Percentiles rank a stretch among this genome's conserved stretches.
These are phyloP conservation scores for Fusarium sacchari DNA, from an alignment of 2,329 filamentous ascomycete genomes.

Conservation along the genomic window DNA sequence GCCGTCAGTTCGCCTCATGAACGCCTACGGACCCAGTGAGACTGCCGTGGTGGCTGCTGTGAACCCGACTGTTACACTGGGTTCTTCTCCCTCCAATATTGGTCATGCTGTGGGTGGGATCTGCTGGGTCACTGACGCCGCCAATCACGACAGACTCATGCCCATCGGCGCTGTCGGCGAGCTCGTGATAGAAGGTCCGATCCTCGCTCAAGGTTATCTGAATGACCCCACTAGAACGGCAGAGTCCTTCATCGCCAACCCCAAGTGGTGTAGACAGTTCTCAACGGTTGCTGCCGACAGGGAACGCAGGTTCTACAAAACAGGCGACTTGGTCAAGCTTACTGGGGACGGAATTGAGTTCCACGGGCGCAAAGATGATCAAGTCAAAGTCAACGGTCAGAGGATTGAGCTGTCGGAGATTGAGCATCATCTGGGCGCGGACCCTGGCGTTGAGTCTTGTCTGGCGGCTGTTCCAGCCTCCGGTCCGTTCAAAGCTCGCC, in stretches of 20 bases:
- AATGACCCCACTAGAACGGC: slow-evolving; percentile 50
- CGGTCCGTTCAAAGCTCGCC: slow-evolving; percentile 12
- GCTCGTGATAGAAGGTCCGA: slow-evolving; percentile 49
- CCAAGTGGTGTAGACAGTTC: slow-evolving; percentile 14
- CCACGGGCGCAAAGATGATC: slow-evolving; percentile 46
- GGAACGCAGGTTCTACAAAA: slow-evolving; percentile 31
- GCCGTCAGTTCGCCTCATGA: slow-evolving; percentile 26
- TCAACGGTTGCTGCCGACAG: rapidly evolving
- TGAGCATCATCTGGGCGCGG: slow-evolving; percentile 39
- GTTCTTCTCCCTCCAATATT: slow-evolving; percentile 27
- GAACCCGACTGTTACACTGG: background rate
- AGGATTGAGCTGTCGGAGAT: slow-evolving; percentile 47
- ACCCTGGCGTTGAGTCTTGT: slow-evolving; percentile 16
- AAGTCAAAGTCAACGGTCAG: slow-evolving; percentile 49
- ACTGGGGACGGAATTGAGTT: slow-evolving; percentile 40
- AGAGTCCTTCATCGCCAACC: slow-evolving; percentile 40
- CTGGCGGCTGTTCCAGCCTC: slow-evolving; percentile 11
- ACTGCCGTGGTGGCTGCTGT: slow-evolving; percentile 29
- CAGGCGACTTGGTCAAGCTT: slow-evolving; percentile 36
- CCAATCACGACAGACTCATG: slow-evolving; percentile 39
- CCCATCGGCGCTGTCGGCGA: slow-evolving; percentile 48
- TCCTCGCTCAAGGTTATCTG: slow-evolving; percentile 61
- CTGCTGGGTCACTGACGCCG: slow-evolving; percentile 42
- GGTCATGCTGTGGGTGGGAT: slow-evolving; percentile 24
- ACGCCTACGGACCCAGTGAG: slow-evolving; percentile 39